Evolutionary conservation across 2,329 filamentous ascomycete genomes (phyloP), one percentile per base, ranked within the genome.

Genomic region (Aureobasidium sp.): DNA sequence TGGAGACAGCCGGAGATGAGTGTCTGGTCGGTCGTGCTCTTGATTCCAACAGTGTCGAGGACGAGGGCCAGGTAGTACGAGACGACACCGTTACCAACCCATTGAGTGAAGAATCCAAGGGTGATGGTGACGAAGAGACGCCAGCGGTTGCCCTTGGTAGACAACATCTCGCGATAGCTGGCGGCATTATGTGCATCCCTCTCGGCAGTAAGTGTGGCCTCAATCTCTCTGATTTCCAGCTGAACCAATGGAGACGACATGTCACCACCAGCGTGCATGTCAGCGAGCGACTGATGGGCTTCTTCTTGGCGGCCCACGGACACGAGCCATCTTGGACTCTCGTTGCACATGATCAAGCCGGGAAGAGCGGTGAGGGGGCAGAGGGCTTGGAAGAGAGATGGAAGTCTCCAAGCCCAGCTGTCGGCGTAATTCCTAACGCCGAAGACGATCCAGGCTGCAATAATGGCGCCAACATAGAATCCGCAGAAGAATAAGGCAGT

Each of bases 161-260:
- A 85, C 69, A 87, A 84, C n/a, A 81, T 65, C 71, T 86, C 88
- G 64, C 76, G 80, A 49, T 79, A 82, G 11, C 76, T 73, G 57
- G 72, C 77, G 11, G 9, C 17, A 4, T 4, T 7, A 63, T 77
- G 74, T 62, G 61, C 44, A 14, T 3, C 15, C n/a, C 76, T 75
- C 69, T 88, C 86, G 63, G 84, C 74, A 59, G 76, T 73, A 62
- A 88, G 82, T 15, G 84, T 86, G 68, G 85, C 80, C 68, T 80
- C 82, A 73, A 89, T 89, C 74, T 89, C 85, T 56, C 79, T 80
- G 71, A 79, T 87, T 71, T 89, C 84, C 70, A 85, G 86, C 67
- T 86, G 82, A 11, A 89, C 87, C 2, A 82, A 71, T 68, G 87
- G 82, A 15, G 36, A 51, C 70, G 81, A 17, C 9, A 34, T 71